phyloP scores from a whole-genome alignment of 495 filamentous ascomycete species.

The Mycothermus thermophilus region DNA sequence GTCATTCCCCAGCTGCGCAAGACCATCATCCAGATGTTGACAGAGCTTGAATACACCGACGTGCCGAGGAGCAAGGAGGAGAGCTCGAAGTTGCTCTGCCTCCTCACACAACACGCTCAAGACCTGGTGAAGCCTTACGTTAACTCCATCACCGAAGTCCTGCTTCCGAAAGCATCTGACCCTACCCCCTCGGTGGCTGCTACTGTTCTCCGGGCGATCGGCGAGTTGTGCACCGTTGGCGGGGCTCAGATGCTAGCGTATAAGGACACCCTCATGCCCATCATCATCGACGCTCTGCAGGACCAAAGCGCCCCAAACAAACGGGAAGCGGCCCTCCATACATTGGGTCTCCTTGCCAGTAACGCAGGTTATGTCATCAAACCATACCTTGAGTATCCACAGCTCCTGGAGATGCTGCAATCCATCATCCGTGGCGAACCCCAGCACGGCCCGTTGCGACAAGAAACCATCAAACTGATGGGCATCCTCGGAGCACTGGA shows the following conservation, averaged over 20 bases:
- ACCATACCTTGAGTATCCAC: slow-evolving; percentile 86
- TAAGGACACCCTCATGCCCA: slow-evolving; percentile 80
- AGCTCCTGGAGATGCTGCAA: slow-evolving; percentile 80
- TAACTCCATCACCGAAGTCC: slow-evolving; percentile 78
- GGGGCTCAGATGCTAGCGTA: slow-evolving; percentile 82
- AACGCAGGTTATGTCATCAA: slow-evolving; percentile 97
- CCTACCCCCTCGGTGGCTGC: slow-evolving; percentile 73
- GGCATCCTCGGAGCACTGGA: slow-evolving; percentile 93
- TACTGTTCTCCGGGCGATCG: slow-evolving; percentile 83
- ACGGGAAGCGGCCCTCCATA: slow-evolving; percentile 78
- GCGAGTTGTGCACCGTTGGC: slow-evolving; percentile 83
- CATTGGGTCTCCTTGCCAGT: slow-evolving; percentile 81
- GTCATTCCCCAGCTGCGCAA: slow-evolving; percentile 92
- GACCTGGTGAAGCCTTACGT: slow-evolving; percentile 89
- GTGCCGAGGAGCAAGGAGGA: slow-evolving; percentile 89
- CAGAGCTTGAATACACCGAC: slow-evolving; percentile 90
- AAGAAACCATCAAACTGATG: slow-evolving; percentile 90
- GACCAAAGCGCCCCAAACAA: slow-evolving; percentile 80
- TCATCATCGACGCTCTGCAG: slow-evolving; percentile 83
- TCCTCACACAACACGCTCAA: slow-evolving; percentile 82
- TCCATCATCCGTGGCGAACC: slow-evolving; percentile 85
- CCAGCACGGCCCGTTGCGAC: slow-evolving; percentile 61
- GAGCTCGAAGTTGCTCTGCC: slow-evolving; percentile 79
- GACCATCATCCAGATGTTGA: slow-evolving; percentile 86
- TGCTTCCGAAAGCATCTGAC: slow-evolving; percentile 80